A percentile compares a stretch with the other conserved stretches of the same genome.
Conservation (phyloP, 257 asterid genomes). For the Voacanga thouarsii region DNA sequence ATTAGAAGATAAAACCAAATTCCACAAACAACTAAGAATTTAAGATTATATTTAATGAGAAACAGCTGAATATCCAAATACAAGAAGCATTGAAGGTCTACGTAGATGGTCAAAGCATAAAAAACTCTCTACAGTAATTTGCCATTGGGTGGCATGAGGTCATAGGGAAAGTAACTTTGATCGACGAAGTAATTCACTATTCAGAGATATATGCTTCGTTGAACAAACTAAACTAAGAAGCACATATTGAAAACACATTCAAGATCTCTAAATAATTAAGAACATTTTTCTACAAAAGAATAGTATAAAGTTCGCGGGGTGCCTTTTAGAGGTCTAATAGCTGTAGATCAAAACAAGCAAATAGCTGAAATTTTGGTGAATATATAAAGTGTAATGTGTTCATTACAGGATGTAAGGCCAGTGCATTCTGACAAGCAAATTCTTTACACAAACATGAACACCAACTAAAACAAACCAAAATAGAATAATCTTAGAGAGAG, state of each 20-base stretch:
- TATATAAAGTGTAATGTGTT: neutral
- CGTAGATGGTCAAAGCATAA: neutral
- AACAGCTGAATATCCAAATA: neutral
- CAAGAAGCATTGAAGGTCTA: neutral
- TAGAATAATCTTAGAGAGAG: neutral
- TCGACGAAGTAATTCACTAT: neutral
- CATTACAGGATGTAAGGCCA: neutral
- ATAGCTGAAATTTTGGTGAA: neutral
- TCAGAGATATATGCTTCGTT: neutral
- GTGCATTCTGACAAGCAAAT: neutral
- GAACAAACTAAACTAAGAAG: neutral
- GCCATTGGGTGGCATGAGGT: neutral
- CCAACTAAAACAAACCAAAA: neutral
- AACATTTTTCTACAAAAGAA: neutral
- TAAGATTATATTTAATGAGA: neutral
- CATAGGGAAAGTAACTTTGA: neutral
- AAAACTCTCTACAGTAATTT: neutral
- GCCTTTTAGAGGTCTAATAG: neutral
- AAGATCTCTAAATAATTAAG: neutral
- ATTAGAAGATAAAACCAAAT: neutral
- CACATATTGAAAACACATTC: neutral
- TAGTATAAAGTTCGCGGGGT: neutral
- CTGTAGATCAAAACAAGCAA: neutral
- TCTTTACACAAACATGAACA: neutral
- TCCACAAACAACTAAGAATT: neutral